These are phyloP conservation scores for Scheffersomyces stipitis DNA, from an alignment of 805 yeast species.

Conservation along the genomic window DNA sequence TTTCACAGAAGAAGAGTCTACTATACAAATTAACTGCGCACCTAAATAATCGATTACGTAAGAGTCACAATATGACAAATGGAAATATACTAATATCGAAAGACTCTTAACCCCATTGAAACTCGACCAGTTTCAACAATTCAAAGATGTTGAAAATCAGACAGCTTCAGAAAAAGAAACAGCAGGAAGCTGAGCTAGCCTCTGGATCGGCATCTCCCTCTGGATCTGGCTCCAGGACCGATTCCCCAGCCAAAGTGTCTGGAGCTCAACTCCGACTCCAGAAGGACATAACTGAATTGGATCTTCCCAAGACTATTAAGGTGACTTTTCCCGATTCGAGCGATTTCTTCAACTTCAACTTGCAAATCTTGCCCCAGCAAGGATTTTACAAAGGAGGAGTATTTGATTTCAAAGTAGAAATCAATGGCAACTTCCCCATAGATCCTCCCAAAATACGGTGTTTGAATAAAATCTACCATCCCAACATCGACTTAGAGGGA, in stretches of 20 bases:
- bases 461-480: constrained; percentile 76
- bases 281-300: constrained; percentile 71
- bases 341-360: constrained; percentile 61
- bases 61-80: no score
- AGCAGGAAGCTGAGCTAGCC: constrained; percentile 40
- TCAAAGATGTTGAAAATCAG: constrained; percentile 46
- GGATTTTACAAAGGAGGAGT: constrained; percentile 71
- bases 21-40: no score
- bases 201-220: constrained; percentile 19
- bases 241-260: constrained; percentile 21
- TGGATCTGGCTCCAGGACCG: not conserved
- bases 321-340: constrained; percentile 50
- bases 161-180: constrained; percentile 57
- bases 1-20: no score
- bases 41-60: no score
- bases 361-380: constrained; percentile 62
- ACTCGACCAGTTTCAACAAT: no score
- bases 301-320: constrained; percentile 57
- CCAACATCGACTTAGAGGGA: constrained; percentile 88
- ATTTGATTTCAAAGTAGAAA: constrained; percentile 66
- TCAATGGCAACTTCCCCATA: constrained; percentile 80
- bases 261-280: constrained; percentile 76
- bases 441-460: constrained; percentile 88
- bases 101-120: no score
- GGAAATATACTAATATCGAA: no score